These are phyloP conservation scores for Testicularia cyperi DNA, from an alignment of 1,284 basidiomycete species.

Conservation along the genomic window DNA sequence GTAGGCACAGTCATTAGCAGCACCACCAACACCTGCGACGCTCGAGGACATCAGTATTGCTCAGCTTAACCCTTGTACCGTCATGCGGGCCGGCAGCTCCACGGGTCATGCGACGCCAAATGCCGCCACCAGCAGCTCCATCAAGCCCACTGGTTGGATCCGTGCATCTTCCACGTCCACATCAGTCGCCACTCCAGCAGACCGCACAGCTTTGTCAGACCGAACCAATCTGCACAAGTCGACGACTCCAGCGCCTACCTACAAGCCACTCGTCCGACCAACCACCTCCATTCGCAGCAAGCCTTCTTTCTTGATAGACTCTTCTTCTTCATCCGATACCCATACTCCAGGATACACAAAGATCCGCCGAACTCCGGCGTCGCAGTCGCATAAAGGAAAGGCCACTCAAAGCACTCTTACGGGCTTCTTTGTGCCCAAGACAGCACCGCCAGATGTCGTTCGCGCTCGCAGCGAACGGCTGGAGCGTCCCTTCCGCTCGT, in stretches of 20 bases:
- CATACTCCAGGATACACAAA: background rate
- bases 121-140: slow-evolving; percentile 8
- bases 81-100: no score
- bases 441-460: slow-evolving; percentile 20
- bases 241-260: background rate
- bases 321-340: no score
- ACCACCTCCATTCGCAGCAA: background rate
- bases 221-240: slow-evolving; percentile 14
- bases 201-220: slow-evolving; percentile 1
- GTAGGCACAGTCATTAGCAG: background rate
- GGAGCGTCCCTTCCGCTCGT: background rate
- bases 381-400: no score
- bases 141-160: slow-evolving; percentile 35
- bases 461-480: no score
- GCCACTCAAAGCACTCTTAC: slow-evolving; percentile 27
- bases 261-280: background rate
- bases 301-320: no score
- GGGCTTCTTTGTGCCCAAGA: slow-evolving; percentile 22
- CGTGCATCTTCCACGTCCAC: slow-evolving; percentile 9
- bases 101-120: no score
- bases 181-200: slow-evolving; percentile 1
- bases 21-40: background rate
- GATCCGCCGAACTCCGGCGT: background rate
- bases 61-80: no score
- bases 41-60: background rate